Percentiles rank a stretch among this genome's conserved stretches.
phyloP scores from a whole-genome alignment of 805 yeast species.

The Monosporozyma yasuniensis region DNA sequence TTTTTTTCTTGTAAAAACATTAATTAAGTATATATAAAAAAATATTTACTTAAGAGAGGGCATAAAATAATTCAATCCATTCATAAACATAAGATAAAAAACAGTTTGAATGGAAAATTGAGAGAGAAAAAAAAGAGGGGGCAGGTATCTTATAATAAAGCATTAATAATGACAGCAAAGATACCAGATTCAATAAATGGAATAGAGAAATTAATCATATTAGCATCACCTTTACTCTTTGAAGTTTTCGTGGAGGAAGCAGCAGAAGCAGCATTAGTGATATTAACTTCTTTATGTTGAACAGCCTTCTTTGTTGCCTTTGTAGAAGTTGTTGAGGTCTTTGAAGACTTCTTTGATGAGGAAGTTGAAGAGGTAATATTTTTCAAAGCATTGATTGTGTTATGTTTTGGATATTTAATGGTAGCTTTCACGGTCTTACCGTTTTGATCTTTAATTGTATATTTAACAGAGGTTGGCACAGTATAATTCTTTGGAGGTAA shows the following conservation, averaged over 20 bases:
- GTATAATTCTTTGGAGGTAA: constrained; percentile 29
- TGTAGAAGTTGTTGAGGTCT: constrained; percentile 13
- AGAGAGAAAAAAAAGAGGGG: background rate
- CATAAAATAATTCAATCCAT: background rate
- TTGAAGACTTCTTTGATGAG: constrained; percentile 12
- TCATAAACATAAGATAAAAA: background rate
- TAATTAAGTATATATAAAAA: background rate
- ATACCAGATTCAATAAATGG: constrained; percentile 14
- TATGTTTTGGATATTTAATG: constrained; percentile 31
- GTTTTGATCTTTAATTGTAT: constrained; percentile 32
- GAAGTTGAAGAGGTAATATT: constrained; percentile 13
- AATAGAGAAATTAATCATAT: constrained; percentile 3
- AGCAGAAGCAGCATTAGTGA: background rate
- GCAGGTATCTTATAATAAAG: constrained; percentile 28
- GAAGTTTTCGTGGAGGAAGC: constrained; percentile 5
- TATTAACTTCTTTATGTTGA: background rate
- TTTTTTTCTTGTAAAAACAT: too few species aligned
- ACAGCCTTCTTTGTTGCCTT: background rate
- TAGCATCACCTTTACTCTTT: constrained; percentile 23
- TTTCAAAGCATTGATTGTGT: constrained; percentile 32
- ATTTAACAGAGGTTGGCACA: constrained; percentile 33
- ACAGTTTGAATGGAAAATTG: too few species aligned
- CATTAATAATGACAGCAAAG: constrained; percentile 31
- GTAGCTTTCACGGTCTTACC: constrained; percentile 32
- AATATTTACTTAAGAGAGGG: background rate